phyloP scores from a whole-genome alignment of 2,329 filamentous ascomycete genomes.

The Colletotrichum gigasporum region DNA sequence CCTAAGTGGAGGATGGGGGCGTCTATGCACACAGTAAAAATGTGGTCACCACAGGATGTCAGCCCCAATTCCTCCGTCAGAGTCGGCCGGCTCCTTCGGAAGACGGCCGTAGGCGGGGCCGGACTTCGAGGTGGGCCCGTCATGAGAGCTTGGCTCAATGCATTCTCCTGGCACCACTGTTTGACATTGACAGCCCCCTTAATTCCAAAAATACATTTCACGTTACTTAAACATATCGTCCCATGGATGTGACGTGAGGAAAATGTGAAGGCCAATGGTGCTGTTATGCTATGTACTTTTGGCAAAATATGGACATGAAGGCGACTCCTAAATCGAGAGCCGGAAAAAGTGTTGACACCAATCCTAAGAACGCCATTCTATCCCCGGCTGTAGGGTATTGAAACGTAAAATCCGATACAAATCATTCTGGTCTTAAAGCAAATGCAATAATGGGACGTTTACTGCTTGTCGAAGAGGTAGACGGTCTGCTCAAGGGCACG shows the following conservation, averaged over 20 bases:
- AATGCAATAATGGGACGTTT: neutral
- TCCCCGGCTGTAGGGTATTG: neutral
- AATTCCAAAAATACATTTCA: neutral
- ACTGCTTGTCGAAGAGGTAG: constrained; percentile 19
- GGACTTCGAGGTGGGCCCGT: neutral
- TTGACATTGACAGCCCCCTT: neutral
- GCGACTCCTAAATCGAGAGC: neutral
- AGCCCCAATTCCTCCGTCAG: too few relatives aligned
- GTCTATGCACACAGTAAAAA: too few relatives aligned
- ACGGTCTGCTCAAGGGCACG: constrained; percentile 27
- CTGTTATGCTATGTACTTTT: neutral
- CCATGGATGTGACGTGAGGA: neutral
- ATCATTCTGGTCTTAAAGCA: neutral
- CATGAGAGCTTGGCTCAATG: neutral
- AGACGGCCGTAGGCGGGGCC: too few relatives aligned
- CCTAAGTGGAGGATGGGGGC: neutral
- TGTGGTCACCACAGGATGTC: too few relatives aligned
- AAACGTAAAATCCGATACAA: neutral
- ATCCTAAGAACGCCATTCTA: neutral
- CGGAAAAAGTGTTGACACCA: neutral
- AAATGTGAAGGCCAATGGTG: neutral
- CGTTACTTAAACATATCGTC: neutral
- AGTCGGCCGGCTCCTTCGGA: too few relatives aligned
- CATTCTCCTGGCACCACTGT: neutral
- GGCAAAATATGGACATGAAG: constrained; percentile 17